Evolutionary conservation across 2,329 filamentous ascomycete species (phyloP).

Genomic region (Sordariomycetes sp.): DNA sequence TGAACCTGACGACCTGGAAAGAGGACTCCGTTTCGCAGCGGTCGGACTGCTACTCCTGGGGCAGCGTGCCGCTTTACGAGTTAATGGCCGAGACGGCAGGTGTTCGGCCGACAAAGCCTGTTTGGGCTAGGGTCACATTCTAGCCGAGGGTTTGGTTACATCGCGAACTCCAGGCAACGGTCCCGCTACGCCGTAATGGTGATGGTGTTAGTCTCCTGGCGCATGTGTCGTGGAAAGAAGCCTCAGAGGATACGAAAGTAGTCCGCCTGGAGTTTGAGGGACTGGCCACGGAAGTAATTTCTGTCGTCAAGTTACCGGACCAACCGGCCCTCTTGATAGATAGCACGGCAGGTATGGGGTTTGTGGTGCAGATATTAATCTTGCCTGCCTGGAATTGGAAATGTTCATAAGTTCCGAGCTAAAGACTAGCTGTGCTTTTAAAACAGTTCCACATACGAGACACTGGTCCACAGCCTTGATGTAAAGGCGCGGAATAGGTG

Average conservation of each 20-base stretch:
- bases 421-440: no score
- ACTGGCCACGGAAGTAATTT: not conserved
- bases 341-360: not conserved
- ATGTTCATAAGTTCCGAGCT: no score
- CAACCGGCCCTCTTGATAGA: not conserved
- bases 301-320: not conserved
- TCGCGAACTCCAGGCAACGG: no score
- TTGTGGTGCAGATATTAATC: not conserved
- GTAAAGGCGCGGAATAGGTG: no score
- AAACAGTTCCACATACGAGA: no score
- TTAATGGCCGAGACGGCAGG: slow-evolving; percentile 9
- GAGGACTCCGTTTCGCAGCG: slow-evolving; percentile 9
- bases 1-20: slow-evolving; percentile 9
- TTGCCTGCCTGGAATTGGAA: no score
- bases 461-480: no score
- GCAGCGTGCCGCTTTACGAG: slow-evolving; percentile 10
- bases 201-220: not conserved
- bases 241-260: not conserved
- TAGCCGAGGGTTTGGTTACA: no score
- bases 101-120: slow-evolving; percentile 6
- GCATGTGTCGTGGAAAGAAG: not conserved
- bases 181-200: not conserved
- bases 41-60: slow-evolving; percentile 12
- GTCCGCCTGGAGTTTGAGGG: not conserved
- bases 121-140: slow-evolving; percentile 6